Evolutionary conservation across 768 basidiomycete genomes (phyloP).

Genomic region (Paxillus rubicundulus): DNA sequence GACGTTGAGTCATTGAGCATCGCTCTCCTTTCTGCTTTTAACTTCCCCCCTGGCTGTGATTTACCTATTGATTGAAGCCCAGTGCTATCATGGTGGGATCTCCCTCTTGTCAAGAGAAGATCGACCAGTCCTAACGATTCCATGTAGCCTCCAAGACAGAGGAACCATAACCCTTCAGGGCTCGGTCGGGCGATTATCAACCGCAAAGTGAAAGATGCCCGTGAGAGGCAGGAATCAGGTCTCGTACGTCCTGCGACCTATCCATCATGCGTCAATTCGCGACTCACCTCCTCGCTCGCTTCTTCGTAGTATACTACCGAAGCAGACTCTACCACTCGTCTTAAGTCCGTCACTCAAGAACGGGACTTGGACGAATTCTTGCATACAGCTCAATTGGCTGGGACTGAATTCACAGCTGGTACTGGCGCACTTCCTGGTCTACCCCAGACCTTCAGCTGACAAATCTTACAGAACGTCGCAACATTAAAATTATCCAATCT

Average conservation of each 20-base stretch:
- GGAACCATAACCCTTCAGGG: constrained; percentile 71
- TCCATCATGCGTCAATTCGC: neutral
- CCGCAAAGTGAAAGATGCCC: constrained; percentile 53
- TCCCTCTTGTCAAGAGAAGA: neutral
- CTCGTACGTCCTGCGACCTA: constrained; percentile 47
- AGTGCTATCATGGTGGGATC: neutral
- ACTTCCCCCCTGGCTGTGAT: too few species aligned
- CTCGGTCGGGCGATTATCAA: constrained; percentile 96
- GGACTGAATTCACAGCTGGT: constrained; percentile 96
- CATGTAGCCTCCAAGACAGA: constrained; percentile 53
- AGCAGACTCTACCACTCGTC: constrained; percentile 57
- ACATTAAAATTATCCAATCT: constrained; percentile 73
- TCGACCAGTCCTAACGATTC: neutral
- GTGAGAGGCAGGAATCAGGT: constrained; percentile 43
- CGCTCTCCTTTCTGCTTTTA: too few species aligned
- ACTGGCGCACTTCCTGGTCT: constrained; percentile 17
- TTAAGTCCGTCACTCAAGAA: constrained; percentile 95
- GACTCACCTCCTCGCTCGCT: constrained; percentile 24
- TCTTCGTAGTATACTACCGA: constrained; percentile 65
- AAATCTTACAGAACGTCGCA: constrained; percentile 58
- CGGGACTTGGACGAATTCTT: constrained; percentile 94
- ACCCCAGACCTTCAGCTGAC: constrained; percentile 6
- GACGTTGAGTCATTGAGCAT: too few species aligned
- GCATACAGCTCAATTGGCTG: constrained; percentile 91
- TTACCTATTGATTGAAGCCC: neutral